Evolutionary conservation across 305 asterid genomes (phyloP).

Genomic region (Ilex paraguariensis): DNA sequence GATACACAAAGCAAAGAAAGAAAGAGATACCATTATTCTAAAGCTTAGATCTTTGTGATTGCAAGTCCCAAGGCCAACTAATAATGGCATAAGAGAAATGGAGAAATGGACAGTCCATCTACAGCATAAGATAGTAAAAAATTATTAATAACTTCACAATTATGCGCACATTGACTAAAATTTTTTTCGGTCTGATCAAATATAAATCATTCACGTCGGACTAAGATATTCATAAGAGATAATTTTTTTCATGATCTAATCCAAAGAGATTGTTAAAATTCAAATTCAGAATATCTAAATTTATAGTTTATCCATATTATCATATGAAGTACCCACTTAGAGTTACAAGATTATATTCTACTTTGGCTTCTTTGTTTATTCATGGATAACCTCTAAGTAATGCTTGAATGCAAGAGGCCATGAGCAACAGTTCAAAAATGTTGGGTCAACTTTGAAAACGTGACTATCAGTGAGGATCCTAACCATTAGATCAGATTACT

Average conservation of each 20-base stretch:
- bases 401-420: neutral
- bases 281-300: too few species aligned
- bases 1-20: conserved; percentile 24
- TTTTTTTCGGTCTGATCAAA: neutral
- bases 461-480: neutral
- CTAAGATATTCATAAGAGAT: too few species aligned
- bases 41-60: conserved; percentile 22
- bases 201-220: neutral
- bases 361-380: neutral
- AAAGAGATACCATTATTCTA: conserved; percentile 30
- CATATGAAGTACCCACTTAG: neutral
- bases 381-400: neutral
- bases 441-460: neutral
- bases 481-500: neutral
- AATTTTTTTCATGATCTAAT: too few species aligned
- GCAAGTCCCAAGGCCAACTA: conserved; percentile 40
- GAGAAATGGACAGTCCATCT: conserved; percentile 34
- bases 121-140: conserved; percentile 14
- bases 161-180: neutral
- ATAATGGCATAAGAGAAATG: conserved; percentile 30
- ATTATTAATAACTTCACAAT: neutral
- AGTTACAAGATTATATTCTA: neutral
- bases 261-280: too few species aligned
- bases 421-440: neutral
- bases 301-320: too few species aligned